Base-by-base conservation (phyloP, 2,329 filamentous ascomycete species). In the Chaetomium sp. region DNA sequence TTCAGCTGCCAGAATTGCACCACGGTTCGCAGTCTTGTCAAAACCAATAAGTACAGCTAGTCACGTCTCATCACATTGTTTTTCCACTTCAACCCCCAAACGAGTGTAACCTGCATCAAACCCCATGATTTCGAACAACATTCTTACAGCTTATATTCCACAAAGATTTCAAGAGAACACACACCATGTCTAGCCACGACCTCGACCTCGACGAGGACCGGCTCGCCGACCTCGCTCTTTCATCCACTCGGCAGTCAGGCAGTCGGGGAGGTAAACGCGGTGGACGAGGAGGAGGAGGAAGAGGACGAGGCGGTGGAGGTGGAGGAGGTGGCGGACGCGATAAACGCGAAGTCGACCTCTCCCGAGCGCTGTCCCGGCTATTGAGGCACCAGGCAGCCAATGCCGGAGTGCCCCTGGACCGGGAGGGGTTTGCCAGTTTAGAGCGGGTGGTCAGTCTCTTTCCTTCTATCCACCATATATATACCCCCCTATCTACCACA, bases 361-460 rank as follows among this genome's bases (percentile, higher is more conserved):
- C 79, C 6, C 79, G 74, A 61, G 78, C 79, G 9, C 68, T 84
- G 45, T 82, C 79, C 12, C 71, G 67, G 60, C 69, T 84, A 48
- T 67, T 84, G 57, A 69, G 81, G 36, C 81, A 84, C 60, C 79
- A 82, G 70, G 81, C 80, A 7, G 70, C 71, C 50, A 78, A 76
- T 41, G 82, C 78, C 19, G 81, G 82, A 4, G 74, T 86, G 47
- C 63, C 68, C 63, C 74, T 86, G 6, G 82, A 86, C 64, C 69
- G 63, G 1, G 81, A 83, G 65, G 84, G 84, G 0, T 86, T 74
- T 66, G 83, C 81, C 43, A 71, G 74, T 45, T 67, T 86, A 55
- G 77, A 82, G 61, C 69, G 72, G 55, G 83, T 86, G 67, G 81
- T 84, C 66, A 77, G 81, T 78, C 49, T 4, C 41, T 10, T 10